Base-by-base conservation (phyloP, 495 filamentous ascomycete genomes). In the Haplographium delicatum region DNA sequence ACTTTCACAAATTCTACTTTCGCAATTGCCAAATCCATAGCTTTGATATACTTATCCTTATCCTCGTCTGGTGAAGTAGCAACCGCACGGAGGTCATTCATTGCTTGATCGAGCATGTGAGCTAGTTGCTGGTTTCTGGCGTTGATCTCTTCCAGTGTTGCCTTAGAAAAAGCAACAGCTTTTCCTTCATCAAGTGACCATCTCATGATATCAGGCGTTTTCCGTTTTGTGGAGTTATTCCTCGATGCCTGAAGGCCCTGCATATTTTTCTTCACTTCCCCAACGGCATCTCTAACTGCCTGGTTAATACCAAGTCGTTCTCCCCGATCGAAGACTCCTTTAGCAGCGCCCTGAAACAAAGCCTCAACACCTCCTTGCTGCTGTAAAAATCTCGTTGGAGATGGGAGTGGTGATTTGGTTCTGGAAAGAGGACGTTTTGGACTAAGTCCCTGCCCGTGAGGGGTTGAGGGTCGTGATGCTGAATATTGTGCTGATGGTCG, bases 241-340 rank as follows among this genome's bases (percentile, higher is more conserved):
- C 54, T 40, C 3, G 57, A 53, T 26, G 51, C 37, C 18, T 60
- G 57, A 15, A 63, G 45, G 4, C 53, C 57, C 47, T 86, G 79
- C 53, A 89, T 81, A 52, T 84, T 85, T 58, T 76, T 84, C 54
- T 75, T 78, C 2, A 91, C 86, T 69, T 96, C 90, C 11, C 77
- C 87, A 47, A 95, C 80, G 4, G 93, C 91, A 51, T 91, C 90
- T 16, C 91, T 82, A 9, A 98, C 85, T 9, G 88, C 89, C 65
- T 90, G 88, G 54, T 89, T 89, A 25, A 97, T 84, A 3, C 91
- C 89, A 66, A 91, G 88, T 48, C 83, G 80, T 61, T 96, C 91
- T 33, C 91, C 83, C 7, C 84, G 80, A 40, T 86, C 82, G 46
- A 95, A 80, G 13, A 97, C 82, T 31, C 83, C 83, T 58, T 85